phyloP scores from a whole-genome alignment of 108 stramenopile genomes.

The Skeletonema grethae region DNA sequence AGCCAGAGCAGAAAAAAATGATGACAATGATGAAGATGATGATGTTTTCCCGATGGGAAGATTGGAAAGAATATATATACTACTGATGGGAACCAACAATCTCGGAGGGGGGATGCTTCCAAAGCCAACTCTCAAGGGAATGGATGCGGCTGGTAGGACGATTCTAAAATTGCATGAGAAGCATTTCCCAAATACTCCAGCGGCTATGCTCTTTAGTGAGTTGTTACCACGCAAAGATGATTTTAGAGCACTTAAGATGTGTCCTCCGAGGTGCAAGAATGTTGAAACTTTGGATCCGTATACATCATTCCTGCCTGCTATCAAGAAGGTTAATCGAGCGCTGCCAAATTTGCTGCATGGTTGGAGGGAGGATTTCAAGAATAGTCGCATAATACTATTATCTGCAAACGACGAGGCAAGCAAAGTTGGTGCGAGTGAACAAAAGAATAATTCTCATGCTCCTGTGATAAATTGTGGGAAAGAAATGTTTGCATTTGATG shows the following conservation, averaged over 20 bases:
- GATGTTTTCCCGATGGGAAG: conserved; percentile 1
- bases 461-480: conserved; percentile 19
- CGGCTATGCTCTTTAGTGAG: conserved; percentile 39
- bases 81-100: conserved; percentile 62
- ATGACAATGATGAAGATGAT: neutral
- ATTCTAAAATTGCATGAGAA: conserved; percentile 15
- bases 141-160: conserved; percentile 32
- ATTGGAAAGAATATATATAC: conserved; percentile 38
- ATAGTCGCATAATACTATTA: conserved; percentile 31
- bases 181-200: conserved; percentile 7
- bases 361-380: conserved; percentile 37
- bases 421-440: neutral
- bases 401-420: conserved; percentile 12
- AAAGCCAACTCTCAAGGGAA: conserved; percentile 28
- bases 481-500: conserved; percentile 35
- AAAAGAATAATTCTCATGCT: neutral
- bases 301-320: conserved; percentile 45
- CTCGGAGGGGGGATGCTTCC: conserved; percentile 53
- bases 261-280: conserved; percentile 50
- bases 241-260: conserved; percentile 39
- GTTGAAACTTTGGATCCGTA: conserved; percentile 29
- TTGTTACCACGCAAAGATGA: conserved; percentile 41
- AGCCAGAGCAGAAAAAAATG: neutral
- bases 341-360: conserved; percentile 29
- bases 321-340: conserved; percentile 38